These are phyloP conservation scores for Abrus precatorius DNA, from an alignment of 306 rosid genomes.

Conservation along the genomic window DNA sequence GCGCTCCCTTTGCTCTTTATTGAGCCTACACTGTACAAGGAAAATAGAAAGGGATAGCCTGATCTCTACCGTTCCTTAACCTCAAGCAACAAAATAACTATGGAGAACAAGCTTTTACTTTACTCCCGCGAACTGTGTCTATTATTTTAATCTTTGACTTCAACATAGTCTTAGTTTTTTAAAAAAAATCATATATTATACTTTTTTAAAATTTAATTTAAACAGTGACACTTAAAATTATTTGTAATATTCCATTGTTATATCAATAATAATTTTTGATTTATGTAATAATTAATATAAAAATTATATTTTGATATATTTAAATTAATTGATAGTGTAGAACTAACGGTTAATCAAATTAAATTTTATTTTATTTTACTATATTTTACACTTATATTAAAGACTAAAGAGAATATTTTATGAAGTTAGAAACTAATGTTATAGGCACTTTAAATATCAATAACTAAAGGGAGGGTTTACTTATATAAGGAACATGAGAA, in stretches of 20 bases:
- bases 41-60: neutral
- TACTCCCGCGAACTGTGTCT: neutral
- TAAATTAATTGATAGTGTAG: too few relatives aligned
- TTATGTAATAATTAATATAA: too few relatives aligned
- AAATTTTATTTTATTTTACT: too few relatives aligned
- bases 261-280: too few relatives aligned
- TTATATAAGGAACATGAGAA: conserved; percentile 11
- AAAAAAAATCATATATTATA: neutral
- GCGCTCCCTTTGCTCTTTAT: neutral
- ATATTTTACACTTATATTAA: neutral
- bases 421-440: neutral
- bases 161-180: neutral
- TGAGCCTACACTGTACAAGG: conserved; percentile 27
- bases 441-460: neutral
- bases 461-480: conserved; percentile 3
- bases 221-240: too few relatives aligned
- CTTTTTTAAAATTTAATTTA: too few relatives aligned
- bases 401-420: neutral
- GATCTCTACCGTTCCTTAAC: conserved; percentile 31
- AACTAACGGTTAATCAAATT: too few relatives aligned
- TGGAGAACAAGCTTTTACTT: neutral
- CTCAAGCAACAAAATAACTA: conserved; percentile 26
- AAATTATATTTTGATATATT: too few relatives aligned
- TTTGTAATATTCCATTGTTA: too few relatives aligned
- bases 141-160: neutral